phyloP scores from a whole-genome alignment of 257 asterid species.

The Sherardia arvensis region DNA sequence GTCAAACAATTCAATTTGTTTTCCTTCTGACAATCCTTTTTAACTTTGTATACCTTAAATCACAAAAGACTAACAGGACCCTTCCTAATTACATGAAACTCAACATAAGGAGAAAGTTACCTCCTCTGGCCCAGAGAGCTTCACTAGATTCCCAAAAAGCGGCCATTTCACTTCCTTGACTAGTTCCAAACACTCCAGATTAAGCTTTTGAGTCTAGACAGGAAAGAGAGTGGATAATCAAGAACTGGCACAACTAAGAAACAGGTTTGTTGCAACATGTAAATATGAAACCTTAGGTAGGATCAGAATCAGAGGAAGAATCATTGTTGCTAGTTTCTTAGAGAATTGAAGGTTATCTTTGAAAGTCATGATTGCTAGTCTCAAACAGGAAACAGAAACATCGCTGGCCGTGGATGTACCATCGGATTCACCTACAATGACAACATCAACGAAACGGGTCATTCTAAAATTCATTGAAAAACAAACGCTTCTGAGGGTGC shows the following conservation, averaged over 20 bases:
- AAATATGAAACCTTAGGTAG: slow-evolving; percentile 55
- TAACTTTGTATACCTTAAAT: background rate
- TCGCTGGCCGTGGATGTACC: slow-evolving; percentile 26
- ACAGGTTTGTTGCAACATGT: background rate
- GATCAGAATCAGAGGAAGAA: slow-evolving; percentile 65
- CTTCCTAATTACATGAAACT: background rate
- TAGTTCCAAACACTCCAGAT: slow-evolving; percentile 66
- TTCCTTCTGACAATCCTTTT: background rate
- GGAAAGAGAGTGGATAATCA: slow-evolving; percentile 11
- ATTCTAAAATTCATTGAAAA: background rate
- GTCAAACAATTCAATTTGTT: background rate
- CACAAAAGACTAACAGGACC: background rate
- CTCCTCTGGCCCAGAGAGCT: slow-evolving; percentile 39
- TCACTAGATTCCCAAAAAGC: slow-evolving; percentile 42
- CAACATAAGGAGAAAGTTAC: slow-evolving; percentile 22
- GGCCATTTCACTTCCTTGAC: slow-evolving; percentile 73
- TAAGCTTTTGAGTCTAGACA: slow-evolving; percentile 50
- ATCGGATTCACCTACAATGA: slow-evolving; percentile 46
- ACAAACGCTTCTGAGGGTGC: no score
- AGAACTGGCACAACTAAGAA: slow-evolving; percentile 9
- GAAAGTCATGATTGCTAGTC: slow-evolving; percentile 41
- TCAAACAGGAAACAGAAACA: slow-evolving; percentile 52
- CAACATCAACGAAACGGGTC: slow-evolving; percentile 8
- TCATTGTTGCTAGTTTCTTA: slow-evolving; percentile 33
- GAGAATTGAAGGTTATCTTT: slow-evolving; percentile 44